Conservation (phyloP, 495 filamentous ascomycete genomes). For the Daldinia concentrica region DNA sequence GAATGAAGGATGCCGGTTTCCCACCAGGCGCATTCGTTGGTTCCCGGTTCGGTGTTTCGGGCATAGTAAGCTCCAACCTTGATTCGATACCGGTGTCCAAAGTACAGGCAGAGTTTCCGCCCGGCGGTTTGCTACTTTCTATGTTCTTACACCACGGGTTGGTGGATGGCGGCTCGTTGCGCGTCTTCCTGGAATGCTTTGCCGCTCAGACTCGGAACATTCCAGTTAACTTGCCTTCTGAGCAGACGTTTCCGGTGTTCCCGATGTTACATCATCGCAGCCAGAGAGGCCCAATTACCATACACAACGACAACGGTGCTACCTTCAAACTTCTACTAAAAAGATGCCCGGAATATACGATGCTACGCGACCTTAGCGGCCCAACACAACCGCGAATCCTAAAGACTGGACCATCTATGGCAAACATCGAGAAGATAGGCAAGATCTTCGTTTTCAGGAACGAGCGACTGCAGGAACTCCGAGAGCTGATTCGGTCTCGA, state of each 20-base stretch:
- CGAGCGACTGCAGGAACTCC: constrained; percentile 40
- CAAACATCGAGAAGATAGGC: constrained; percentile 43
- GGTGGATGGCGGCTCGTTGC: constrained; percentile 54
- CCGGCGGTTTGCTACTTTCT: constrained; percentile 48
- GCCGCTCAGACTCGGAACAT: constrained; percentile 41
- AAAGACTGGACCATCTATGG: constrained; percentile 35
- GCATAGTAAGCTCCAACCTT: constrained; percentile 27
- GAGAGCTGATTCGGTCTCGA: constrained; percentile 31
- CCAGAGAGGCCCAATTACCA: constrained; percentile 31
- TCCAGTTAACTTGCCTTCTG: constrained; percentile 29
- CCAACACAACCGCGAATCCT: constrained; percentile 43
- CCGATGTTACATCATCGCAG: constrained; percentile 26
- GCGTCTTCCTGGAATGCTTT: constrained; percentile 63
- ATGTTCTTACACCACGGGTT: constrained; percentile 50
- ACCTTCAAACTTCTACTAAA: constrained; percentile 33
- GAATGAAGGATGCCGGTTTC: constrained; percentile 43
- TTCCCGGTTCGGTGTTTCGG: constrained; percentile 34
- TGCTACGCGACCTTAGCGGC: constrained; percentile 45
- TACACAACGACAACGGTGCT: constrained; percentile 21
- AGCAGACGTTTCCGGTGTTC: constrained; percentile 43
- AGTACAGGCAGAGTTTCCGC: constrained; percentile 45
- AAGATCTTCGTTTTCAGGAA: constrained; percentile 50
- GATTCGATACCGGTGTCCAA: constrained; percentile 46
- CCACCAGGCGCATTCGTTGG: constrained; percentile 45
- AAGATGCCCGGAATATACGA: constrained; percentile 46